Base-by-base conservation (phyloP, 2,329 filamentous ascomycete genomes). In the Lecanosticta acicola region DNA sequence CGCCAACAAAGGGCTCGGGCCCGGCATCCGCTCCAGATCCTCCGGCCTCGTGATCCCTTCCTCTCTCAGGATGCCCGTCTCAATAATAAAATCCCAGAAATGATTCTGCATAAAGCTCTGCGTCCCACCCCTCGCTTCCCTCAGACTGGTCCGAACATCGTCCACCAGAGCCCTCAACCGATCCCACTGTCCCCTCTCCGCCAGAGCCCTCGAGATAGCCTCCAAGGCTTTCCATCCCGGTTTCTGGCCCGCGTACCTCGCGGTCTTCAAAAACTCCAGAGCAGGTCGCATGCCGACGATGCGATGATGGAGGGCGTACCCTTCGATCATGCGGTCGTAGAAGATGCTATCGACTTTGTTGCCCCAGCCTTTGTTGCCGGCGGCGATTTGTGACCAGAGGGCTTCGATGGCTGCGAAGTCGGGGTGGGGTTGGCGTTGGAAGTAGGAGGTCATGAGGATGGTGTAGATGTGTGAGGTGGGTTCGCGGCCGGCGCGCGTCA, bases 381-480 rank as follows among this genome's bases (percentile, higher is more conserved):
- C 58, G 19, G 65, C 59, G 36, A 77, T 71, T 3, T 71, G 65
- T 8, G 56, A 49, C 54, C 87, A 78, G 3, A 90, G 69, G 0
- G 64, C 62, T 32, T 79, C 74, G n/a, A 87, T 74, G 11, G 78
- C 76, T 1, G 68, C 64, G 21, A 85, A 67, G 54, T 85, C 74
- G 0, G 82, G 80, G 14, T 43, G 29, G 2, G 79, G 78, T 1
- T 67, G 50, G 3, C 46, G 49, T 7, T 71, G 59, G 60, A 90
- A 84, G 61, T 83, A 83, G 60, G 84, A 74, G 37, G 83, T 77
- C 37, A 85, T 70, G 16, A 93, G 75, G 58, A 83, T 85, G 18
- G 85, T 90, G 69, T 85, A 85, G 59, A 88, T 85, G 56, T 87
- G 77, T 1, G 79, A 66, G 3, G 77, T 78, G 2, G 80, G 73